Percentiles rank a stretch among this genome's conserved stretches.
Conservation (phyloP, 805 yeast genomes). For the Pichia occidentalis region DNA sequence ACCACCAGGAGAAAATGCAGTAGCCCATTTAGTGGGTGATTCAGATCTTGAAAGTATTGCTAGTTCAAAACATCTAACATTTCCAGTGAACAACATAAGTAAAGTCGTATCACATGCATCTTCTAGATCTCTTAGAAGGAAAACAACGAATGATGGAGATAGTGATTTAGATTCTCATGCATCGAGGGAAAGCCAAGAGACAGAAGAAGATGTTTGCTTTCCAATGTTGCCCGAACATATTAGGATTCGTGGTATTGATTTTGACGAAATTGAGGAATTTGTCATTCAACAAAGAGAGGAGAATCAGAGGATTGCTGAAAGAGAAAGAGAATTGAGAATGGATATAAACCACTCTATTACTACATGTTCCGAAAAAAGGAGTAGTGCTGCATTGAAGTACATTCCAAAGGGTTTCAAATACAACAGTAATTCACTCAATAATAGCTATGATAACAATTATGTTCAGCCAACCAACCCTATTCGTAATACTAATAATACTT, state of each 20-base stretch:
- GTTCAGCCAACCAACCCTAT: no score
- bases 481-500: no score
- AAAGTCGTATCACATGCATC: conserved; percentile 29
- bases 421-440: not conserved
- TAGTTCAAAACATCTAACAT: no score
- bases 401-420: conserved; percentile 37
- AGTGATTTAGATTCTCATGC: conserved; percentile 67
- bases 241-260: conserved; percentile 71
- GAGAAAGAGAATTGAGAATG: conserved; percentile 28
- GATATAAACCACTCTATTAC: conserved; percentile 21
- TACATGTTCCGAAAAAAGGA: conserved; percentile 33
- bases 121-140: conserved; percentile 22
- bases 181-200: conserved; percentile 76
- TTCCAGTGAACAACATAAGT: conserved; percentile 18
- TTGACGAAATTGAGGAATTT: conserved; percentile 83
- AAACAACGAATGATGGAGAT: conserved; percentile 33
- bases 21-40: no score
- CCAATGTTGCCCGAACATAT: conserved; percentile 73
- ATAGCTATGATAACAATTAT: no score
- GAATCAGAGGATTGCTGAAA: conserved; percentile 31
- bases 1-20: not conserved
- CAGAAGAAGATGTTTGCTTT: conserved; percentile 96
- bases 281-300: conserved; percentile 54
- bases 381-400: conserved; percentile 54
- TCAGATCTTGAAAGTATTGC: conserved; percentile 1